phyloP scores from a whole-genome alignment of 495 filamentous ascomycete genomes.

The Xylaria bambusicola region DNA sequence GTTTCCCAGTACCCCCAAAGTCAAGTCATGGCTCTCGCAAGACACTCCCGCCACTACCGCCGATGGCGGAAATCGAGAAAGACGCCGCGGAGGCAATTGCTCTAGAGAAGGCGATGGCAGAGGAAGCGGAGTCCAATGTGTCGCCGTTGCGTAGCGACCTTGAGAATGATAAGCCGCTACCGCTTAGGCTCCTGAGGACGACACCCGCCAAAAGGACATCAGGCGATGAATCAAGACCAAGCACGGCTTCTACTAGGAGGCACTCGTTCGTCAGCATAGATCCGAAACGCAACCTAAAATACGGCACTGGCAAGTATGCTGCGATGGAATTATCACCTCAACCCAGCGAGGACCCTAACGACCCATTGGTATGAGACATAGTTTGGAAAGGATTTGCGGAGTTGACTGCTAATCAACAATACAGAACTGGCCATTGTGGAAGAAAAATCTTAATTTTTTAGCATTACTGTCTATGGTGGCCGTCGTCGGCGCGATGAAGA shows the following conservation, averaged over 20 bases:
- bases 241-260: slow-evolving; percentile 35
- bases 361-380: slow-evolving; percentile 46
- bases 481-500: slow-evolving; percentile 49
- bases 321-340: slow-evolving; percentile 51
- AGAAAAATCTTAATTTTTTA: slow-evolving; percentile 48
- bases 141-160: slow-evolving; percentile 4
- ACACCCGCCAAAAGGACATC: slow-evolving; percentile 21
- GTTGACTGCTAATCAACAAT: not conserved
- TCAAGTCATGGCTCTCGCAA: slow-evolving; percentile 23
- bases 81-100: slow-evolving; percentile 2
- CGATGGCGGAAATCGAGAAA: slow-evolving; percentile 23
- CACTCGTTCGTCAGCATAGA: slow-evolving; percentile 39
- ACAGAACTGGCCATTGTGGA: slow-evolving; percentile 54
- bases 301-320: slow-evolving; percentile 44
- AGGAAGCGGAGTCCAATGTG: slow-evolving; percentile 16
- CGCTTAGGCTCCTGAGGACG: slow-evolving; percentile 11
- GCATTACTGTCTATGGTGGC: slow-evolving; percentile 46
- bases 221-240: slow-evolving; percentile 27
- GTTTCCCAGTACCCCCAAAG: slow-evolving; percentile 21
- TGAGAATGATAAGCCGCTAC: slow-evolving; percentile 16
- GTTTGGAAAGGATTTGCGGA: not conserved
- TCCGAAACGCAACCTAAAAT: slow-evolving; percentile 47
- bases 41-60: slow-evolving; percentile 31
- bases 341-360: slow-evolving; percentile 49
- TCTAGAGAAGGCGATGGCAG: not conserved